Evolutionary conservation across 2,329 filamentous ascomycete genomes (phyloP), one percentile per base, ranked within the genome.

Genomic region (Neopestalotiopsis clavispora): DNA sequence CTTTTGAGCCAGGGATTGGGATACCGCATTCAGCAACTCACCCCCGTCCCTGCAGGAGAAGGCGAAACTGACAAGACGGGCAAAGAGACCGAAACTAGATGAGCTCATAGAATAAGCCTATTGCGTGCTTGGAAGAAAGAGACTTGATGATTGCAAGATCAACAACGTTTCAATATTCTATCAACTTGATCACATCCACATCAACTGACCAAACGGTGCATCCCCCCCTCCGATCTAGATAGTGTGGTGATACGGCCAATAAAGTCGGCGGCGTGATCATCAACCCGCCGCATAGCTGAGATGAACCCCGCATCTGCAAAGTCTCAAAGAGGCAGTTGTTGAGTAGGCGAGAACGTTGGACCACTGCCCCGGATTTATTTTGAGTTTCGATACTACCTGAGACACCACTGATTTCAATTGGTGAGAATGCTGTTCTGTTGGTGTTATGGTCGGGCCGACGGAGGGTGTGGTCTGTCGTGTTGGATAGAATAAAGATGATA

Each of bases 321-420:
- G 20, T 59, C 65, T 67, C 14, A 67, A 60, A 67, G 17, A 60
- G 65, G 65, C 65, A 60, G 49, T 38, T 67, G 65, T 60, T 60
- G 56, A 67, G 65, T 59, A 40, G 38, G 20, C 65, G 56, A 30
- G 30, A 17, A 38, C 10, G 38, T 67, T 67, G 65, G 56, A 45
- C 65, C 30, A 38, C 40, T 67, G 52, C 30, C 56, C 58, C 23
- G 65, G 65, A 32, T 23, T 45, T 28, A 28, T 28, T 52, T 4
- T 10, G n/a, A 28, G 34, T 52, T 12, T 52, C 17, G 9, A 49
- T 52, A 13, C 23, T 38, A 34, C 30, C 38, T 20, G 23, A 32
- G 49, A 20, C 56, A 45, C 45, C 17, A 20, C 14, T 34, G 13
- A 17, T 58, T 13, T 30, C 13, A 49, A 28, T 66, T 58, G 52